phyloP scores from a whole-genome alignment of 2,329 filamentous ascomycete species.

The Colletotrichum sp. region DNA sequence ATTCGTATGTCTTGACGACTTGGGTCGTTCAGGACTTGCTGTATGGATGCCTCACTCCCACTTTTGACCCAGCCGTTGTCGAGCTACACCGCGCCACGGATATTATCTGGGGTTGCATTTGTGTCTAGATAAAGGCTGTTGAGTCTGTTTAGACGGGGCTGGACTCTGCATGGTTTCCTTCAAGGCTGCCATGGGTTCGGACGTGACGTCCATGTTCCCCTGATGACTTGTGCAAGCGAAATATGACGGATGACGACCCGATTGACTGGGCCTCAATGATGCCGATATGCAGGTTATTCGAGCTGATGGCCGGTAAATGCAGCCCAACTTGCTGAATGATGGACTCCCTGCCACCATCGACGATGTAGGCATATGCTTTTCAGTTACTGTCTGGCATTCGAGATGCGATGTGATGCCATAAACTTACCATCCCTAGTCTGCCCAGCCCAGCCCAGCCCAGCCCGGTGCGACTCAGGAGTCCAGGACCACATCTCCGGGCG shows the following conservation, averaged over 20 bases:
- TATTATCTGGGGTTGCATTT: neutral
- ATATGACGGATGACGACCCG: slow-evolving; percentile 19
- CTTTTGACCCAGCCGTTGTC: no score
- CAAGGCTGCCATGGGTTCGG: neutral
- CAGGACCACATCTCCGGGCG: neutral
- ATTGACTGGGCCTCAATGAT: slow-evolving; percentile 8
- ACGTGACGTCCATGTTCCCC: neutral
- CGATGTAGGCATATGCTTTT: neutral
- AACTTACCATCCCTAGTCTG: neutral
- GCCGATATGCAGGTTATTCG: slow-evolving; percentile 1
- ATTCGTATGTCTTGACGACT: neutral
- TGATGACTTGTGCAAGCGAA: neutral
- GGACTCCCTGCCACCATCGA: neutral
- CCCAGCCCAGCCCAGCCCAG: neutral
- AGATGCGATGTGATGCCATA: neutral
- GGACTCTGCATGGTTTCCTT: neutral
- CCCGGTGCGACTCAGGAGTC: neutral
- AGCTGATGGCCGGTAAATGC: neutral
- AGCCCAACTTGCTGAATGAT: neutral
- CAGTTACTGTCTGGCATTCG: neutral
- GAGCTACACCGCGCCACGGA: neutral
- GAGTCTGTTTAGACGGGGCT: neutral
- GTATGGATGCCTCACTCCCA: neutral
- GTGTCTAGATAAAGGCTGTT: neutral
- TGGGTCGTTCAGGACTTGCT: neutral